Conservation (phyloP, 495 filamentous ascomycete genomes). For the Aspergillus carlsbadensis region DNA sequence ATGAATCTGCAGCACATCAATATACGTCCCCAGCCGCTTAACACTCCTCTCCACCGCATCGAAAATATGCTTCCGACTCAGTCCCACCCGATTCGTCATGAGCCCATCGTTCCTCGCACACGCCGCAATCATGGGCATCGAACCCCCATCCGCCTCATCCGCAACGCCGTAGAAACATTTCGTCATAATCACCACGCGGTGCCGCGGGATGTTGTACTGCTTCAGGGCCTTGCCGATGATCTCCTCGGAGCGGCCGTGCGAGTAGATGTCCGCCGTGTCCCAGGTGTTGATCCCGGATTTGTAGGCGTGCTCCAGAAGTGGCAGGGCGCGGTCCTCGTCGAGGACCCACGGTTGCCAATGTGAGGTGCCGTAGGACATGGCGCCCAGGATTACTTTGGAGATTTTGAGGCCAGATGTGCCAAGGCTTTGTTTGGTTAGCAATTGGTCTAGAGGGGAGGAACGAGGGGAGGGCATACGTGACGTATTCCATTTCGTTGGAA, state of each 20-base stretch:
- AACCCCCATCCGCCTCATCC: not conserved
- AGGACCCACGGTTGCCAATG: no score
- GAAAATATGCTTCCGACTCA: constrained; percentile 50
- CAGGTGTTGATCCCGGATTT: not conserved
- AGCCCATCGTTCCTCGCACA: not conserved
- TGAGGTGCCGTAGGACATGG: no score
- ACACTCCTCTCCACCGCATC: constrained; percentile 49
- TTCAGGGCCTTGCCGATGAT: constrained; percentile 73
- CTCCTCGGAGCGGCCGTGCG: constrained; percentile 63
- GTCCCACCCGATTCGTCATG: constrained; percentile 42
- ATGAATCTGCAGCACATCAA: constrained; percentile 54
- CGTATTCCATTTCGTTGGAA: no score
- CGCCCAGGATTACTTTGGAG: no score
- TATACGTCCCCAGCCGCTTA: constrained; percentile 49
- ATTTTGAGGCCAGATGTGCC: no score
- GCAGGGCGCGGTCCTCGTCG: no score
- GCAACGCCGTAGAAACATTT: constrained; percentile 64
- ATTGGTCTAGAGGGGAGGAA: no score
- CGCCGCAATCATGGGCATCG: not conserved
- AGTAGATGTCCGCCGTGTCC: constrained; percentile 52
- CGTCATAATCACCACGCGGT: constrained; percentile 67
- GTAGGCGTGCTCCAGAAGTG: no score
- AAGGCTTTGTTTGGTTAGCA: no score
- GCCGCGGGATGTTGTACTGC: constrained; percentile 68
- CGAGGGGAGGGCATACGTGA: no score